Base-by-base conservation (phyloP, 2,329 filamentous ascomycete genomes). In the Tolypocladium endophyticum region DNA sequence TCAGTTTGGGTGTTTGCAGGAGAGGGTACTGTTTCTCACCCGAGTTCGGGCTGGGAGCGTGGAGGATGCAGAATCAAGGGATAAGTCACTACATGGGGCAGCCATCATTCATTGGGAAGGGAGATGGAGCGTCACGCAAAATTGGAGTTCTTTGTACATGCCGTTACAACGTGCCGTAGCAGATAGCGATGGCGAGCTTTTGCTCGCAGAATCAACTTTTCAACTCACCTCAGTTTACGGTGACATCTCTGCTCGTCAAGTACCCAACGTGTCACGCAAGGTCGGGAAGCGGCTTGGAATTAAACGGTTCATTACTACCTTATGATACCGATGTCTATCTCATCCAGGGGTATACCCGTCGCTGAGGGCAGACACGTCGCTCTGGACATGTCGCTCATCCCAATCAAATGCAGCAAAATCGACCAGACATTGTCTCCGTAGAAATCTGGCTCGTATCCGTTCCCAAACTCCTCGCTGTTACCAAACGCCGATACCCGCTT, bases 31-130 rank as follows among this genome's bases (percentile, higher is more conserved):
- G 6, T 35, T 36, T 20, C 30, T n/a, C 30, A 2, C 28, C 30
- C 20, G 39, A 20, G 38, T 39, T 18, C 28, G 50, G 30, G 14
- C 23, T 4, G 30, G 28, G 25, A n/a, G 47, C 9, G 50, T 35
- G 28, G 28, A 7, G 23, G 20, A n/a, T 14, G 30, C 18, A 9
- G 50, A 23, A 3, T 35, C 50, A 23, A 30, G 20, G 50, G 30
- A 23, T 30, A n/a, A 14, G 1, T n/a, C 50, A 7, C 30, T n/a
- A 33, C 18, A 20, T n/a, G n/a, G 35, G 68, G 67, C n/a, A 54
- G 57, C 33, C 58, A 61, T 16, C 25, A 9, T 33, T 25, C 16
- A 18, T 11, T 20, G 33, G 14, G 45, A 52, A 35, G 9, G 30
- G 45, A 28, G 9, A 23, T 54, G 52, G 59, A 57, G 36, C 25